These are phyloP conservation scores for Tieghemiomyces parasiticus DNA, from an alignment of 192 early-diverging fungal genomes.

Conservation along the genomic window DNA sequence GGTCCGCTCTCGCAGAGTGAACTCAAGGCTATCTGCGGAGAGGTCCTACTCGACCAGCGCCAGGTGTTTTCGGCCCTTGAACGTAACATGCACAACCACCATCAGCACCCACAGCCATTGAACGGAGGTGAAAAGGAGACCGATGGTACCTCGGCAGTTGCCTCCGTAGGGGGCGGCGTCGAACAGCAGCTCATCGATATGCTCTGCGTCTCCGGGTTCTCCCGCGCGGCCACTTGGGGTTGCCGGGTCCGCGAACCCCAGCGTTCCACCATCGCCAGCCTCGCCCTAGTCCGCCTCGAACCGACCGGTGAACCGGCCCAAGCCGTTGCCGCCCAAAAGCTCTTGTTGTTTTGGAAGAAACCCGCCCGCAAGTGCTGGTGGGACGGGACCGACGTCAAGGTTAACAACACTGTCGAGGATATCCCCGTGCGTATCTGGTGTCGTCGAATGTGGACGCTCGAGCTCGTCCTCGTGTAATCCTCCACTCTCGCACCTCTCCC, in stretches of 20 bases:
- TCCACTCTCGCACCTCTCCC: too few relatives aligned
- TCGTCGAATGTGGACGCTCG: slow-evolving; percentile 64
- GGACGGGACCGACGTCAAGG: slow-evolving; percentile 53
- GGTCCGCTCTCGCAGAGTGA: slow-evolving; percentile 24
- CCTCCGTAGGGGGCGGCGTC: slow-evolving; percentile 25
- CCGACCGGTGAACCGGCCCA: slow-evolving; percentile 48
- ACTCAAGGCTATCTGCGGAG: slow-evolving; percentile 46
- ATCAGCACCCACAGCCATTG: too few relatives aligned
- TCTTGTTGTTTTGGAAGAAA: slow-evolving; percentile 66
- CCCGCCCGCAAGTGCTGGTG: slow-evolving; percentile 79
- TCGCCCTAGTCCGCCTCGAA: slow-evolving; percentile 52
- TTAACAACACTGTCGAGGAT: slow-evolving; percentile 32
- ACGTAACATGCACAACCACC: slow-evolving; percentile 50
- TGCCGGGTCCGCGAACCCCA: slow-evolving; percentile 55
- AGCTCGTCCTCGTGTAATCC: slow-evolving; percentile 50
- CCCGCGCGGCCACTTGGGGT: slow-evolving; percentile 52
- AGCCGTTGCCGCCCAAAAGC: slow-evolving; percentile 57
- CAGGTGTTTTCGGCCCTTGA: slow-evolving; percentile 62
- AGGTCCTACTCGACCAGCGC: slow-evolving; percentile 43
- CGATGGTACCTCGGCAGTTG: background rate
- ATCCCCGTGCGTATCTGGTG: slow-evolving; percentile 56
- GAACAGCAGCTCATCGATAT: slow-evolving; percentile 73
- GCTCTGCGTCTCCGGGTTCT: slow-evolving; percentile 64
- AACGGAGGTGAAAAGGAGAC: slow-evolving; percentile 30
- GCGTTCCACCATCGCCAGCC: slow-evolving; percentile 47